A percentile compares a stretch with the other conserved stretches of the same genome.
These are phyloP conservation scores for Brachypodium distachyon DNA, from an alignment of 202 grass and related monocot genomes.

Conservation along the genomic window DNA sequence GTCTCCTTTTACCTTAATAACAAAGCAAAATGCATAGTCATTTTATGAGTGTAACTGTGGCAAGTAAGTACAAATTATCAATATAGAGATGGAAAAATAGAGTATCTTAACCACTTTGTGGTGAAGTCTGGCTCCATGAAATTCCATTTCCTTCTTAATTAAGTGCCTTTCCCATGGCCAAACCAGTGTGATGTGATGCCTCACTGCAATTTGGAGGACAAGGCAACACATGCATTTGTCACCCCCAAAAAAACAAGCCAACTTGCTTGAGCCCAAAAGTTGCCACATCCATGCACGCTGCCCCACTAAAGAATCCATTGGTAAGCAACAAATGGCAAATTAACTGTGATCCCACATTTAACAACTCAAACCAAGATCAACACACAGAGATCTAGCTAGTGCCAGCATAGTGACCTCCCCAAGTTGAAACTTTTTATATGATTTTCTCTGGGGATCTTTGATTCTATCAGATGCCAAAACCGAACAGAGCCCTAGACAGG, in stretches of 20 bases:
- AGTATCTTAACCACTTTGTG: not conserved
- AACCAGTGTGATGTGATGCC: slow-evolving; percentile 1
- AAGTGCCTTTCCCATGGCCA: not conserved
- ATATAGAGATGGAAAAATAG: not conserved
- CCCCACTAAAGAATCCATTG: not conserved
- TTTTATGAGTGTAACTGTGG: not conserved
- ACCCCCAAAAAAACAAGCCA: not conserved
- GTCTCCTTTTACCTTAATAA: not conserved
- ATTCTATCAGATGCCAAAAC: slow-evolving; percentile 26
- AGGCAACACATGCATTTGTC: slow-evolving; percentile 14
- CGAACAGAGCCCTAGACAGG: slow-evolving; percentile 11
- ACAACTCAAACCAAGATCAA: slow-evolving; percentile 24
- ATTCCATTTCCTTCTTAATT: not conserved
- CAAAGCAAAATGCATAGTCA: not conserved
- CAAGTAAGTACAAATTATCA: not conserved
- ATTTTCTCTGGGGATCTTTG: slow-evolving; percentile 13
- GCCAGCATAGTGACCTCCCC: slow-evolving; percentile 12
- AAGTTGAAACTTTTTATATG: slow-evolving; percentile 24
- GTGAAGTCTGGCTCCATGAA: not conserved
- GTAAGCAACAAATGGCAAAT: slow-evolving; percentile 3
- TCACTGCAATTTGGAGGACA: not conserved
- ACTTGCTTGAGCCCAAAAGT: slow-evolving; percentile 11
- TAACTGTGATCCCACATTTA: slow-evolving; percentile 1
- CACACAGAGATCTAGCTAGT: slow-evolving; percentile 35
- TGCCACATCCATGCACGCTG: not conserved